These are phyloP conservation scores for Colletotrichum liaoningense DNA, from an alignment of 2,329 filamentous ascomycete species.

Conservation along the genomic window DNA sequence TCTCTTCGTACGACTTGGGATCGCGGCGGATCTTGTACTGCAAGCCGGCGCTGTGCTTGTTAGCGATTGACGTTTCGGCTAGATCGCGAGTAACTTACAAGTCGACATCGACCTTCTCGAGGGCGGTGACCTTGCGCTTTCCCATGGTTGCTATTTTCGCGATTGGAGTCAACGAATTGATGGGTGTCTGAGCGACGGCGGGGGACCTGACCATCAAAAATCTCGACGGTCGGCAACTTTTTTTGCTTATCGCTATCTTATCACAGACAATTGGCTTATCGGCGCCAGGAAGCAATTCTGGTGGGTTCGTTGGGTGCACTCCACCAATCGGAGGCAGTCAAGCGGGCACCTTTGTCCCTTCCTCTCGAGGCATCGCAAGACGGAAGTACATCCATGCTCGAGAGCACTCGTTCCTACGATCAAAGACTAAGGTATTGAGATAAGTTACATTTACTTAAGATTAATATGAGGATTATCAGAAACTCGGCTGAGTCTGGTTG, in stretches of 20 bases:
- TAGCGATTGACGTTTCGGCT: constrained; percentile 37
- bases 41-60: constrained; percentile 75
- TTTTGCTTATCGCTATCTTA: constrained; percentile 11
- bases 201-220: constrained; percentile 13
- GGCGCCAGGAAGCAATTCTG: too few relatives aligned
- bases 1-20: constrained; percentile 89
- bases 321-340: neutral
- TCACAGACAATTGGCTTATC: neutral
- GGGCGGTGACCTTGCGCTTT: constrained; percentile 89
- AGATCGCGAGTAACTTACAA: constrained; percentile 61
- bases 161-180: neutral
- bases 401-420: too few relatives aligned
- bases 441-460: accelerated
- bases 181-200: constrained; percentile 15
- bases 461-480: accelerated
- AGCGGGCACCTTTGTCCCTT: neutral
- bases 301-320: accelerated
- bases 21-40: constrained; percentile 93
- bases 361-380: neutral
- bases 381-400: too few relatives aligned
- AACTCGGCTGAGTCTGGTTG: too few relatives aligned
- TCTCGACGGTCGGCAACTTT: constrained; percentile 7
- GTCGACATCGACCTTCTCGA: constrained; percentile 96
- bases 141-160: constrained; percentile 64
- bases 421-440: too few relatives aligned